These are phyloP conservation scores for Pseudohyphozyma bogoriensis DNA, from an alignment of 768 basidiomycete genomes.

Conservation along the genomic window DNA sequence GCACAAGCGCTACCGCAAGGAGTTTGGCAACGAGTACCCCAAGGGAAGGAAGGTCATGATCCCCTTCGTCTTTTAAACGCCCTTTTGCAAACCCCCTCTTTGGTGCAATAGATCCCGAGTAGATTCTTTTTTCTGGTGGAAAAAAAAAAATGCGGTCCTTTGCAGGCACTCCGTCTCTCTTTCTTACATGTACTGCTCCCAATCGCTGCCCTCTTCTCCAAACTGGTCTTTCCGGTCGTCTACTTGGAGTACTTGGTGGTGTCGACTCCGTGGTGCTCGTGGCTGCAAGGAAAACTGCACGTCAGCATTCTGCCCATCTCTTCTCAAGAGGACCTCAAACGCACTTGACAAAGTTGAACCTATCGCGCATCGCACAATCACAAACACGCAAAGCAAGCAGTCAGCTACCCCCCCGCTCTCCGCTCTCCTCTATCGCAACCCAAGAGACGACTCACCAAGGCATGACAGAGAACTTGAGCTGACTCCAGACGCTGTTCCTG, in stretches of 20 bases:
- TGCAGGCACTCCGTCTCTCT: no score
- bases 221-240: no score
- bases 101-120: no score
- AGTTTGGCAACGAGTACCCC: slow-evolving; percentile 82
- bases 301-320: background rate
- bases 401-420: slow-evolving; percentile 56
- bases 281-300: slow-evolving; percentile 5
- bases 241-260: slow-evolving; percentile 22
- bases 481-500: slow-evolving; percentile 84
- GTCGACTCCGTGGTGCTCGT: slow-evolving; percentile 33
- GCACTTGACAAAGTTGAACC: slow-evolving; percentile 83
- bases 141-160: no score
- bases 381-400: background rate
- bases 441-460: slow-evolving; percentile 16
- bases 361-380: no score
- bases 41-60: slow-evolving; percentile 47
- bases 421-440: slow-evolving; percentile 34
- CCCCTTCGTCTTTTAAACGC: slow-evolving; percentile 12
- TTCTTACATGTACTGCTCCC: no score
- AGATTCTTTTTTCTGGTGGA: no score
- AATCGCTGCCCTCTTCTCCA: no score
- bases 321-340: background rate
- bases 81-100: no score
- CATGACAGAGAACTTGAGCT: slow-evolving; percentile 76
- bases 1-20: slow-evolving; percentile 77